Evolutionary conservation across 2,329 filamentous ascomycete genomes (phyloP).

Genomic region (Exophiala alcalophila): DNA sequence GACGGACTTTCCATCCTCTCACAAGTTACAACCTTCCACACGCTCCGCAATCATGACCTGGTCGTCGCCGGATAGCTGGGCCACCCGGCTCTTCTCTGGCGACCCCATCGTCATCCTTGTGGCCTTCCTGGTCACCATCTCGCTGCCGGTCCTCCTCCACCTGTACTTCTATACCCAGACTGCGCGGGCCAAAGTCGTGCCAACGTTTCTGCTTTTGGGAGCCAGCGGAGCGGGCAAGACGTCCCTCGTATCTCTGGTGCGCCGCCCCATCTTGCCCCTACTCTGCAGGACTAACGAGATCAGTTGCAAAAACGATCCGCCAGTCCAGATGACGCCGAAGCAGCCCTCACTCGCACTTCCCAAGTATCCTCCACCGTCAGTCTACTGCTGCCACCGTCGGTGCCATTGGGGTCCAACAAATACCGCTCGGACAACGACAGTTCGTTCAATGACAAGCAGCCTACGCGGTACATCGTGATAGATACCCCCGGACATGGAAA

Average conservation of each 20-base stretch:
- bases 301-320: slow-evolving; percentile 46
- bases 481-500: slow-evolving; percentile 97
- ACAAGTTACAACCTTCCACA: too few relatives aligned
- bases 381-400: slow-evolving; percentile 54
- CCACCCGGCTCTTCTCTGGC: slow-evolving; percentile 44
- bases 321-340: slow-evolving; percentile 56
- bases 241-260: slow-evolving; percentile 72
- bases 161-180: slow-evolving; percentile 65
- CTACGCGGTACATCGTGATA: slow-evolving; percentile 40
- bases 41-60: too few relatives aligned
- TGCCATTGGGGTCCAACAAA: slow-evolving; percentile 55
- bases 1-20: too few relatives aligned
- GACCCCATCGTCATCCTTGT: slow-evolving; percentile 55
- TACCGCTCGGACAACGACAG: slow-evolving; percentile 66
- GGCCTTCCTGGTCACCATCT: slow-evolving; percentile 67
- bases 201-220: slow-evolving; percentile 76
- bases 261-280: slow-evolving; percentile 45
- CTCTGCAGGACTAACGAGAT: slow-evolving; percentile 29
- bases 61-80: slow-evolving; percentile 39
- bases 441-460: slow-evolving; percentile 55
- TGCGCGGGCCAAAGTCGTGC: slow-evolving; percentile 62
- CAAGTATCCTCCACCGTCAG: slow-evolving; percentile 58
- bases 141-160: slow-evolving; percentile 76
- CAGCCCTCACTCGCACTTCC: slow-evolving; percentile 60
- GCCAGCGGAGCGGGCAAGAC: slow-evolving; percentile 86